These are phyloP conservation scores for Saururus chinensis DNA, from an alignment of 164 flowering plant species.

Conservation along the genomic window DNA sequence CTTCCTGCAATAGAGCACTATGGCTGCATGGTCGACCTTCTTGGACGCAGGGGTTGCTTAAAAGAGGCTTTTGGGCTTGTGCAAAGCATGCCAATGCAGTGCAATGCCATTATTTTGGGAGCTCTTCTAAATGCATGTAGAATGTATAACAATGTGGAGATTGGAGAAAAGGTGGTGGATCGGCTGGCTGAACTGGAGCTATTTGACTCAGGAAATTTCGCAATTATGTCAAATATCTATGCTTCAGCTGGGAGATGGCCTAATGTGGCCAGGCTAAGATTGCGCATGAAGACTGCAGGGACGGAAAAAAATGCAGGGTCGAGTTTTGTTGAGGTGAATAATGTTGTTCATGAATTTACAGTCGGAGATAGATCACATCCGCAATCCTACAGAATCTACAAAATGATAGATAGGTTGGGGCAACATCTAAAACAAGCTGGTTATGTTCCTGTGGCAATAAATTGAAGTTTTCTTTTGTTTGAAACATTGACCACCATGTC, in stretches of 20 bases:
- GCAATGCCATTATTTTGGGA: slow-evolving; percentile 55
- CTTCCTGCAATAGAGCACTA: slow-evolving; percentile 21
- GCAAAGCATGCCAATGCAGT: slow-evolving; percentile 20
- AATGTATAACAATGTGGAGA: slow-evolving; percentile 33
- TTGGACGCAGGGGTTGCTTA: slow-evolving; percentile 17
- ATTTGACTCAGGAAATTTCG: slow-evolving; percentile 40
- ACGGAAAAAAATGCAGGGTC: slow-evolving; percentile 43
- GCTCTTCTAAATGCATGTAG: slow-evolving; percentile 29
- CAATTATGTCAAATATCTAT: slow-evolving; percentile 58
- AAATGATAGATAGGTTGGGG: slow-evolving; percentile 27
- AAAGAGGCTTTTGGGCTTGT: slow-evolving; percentile 18
- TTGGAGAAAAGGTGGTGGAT: slow-evolving; percentile 45
- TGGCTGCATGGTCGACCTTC: slow-evolving; percentile 25
- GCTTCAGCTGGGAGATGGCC: slow-evolving; percentile 66
- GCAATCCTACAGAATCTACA: slow-evolving; percentile 32
- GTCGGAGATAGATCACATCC: slow-evolving; percentile 29
- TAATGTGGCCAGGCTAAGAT: slow-evolving; percentile 38
- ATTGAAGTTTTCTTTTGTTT: background rate
- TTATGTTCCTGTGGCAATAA: background rate
- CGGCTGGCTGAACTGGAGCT: slow-evolving; percentile 34
- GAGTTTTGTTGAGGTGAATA: slow-evolving; percentile 52
- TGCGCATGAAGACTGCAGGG: slow-evolving; percentile 37
- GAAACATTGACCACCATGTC: background rate
- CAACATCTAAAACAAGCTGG: slow-evolving; percentile 39
- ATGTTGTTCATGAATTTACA: slow-evolving; percentile 38